Evolutionary conservation across 2,329 filamentous ascomycete genomes (phyloP).

Genomic region (Myriosclerotinia curreyana): DNA sequence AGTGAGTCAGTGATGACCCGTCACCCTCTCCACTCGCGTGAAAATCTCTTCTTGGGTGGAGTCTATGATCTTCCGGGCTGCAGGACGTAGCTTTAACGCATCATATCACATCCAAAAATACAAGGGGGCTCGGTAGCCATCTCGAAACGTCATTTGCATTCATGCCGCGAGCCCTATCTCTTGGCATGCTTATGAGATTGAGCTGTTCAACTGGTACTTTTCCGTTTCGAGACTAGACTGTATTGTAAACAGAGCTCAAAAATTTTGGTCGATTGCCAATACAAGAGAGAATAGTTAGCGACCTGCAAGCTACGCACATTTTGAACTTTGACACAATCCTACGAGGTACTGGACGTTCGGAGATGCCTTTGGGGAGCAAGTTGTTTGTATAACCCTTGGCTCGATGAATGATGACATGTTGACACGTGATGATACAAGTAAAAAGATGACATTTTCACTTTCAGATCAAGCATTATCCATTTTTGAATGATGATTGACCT

Average conservation of each 20-base stretch:
- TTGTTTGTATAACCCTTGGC: not conserved
- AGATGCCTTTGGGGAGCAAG: not conserved
- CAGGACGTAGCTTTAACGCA: not conserved
- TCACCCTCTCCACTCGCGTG: not conserved
- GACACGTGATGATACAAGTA: not conserved
- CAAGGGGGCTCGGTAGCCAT: not conserved
- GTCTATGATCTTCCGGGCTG: constrained; percentile 7
- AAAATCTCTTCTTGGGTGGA: not conserved
- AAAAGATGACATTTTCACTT: not conserved
- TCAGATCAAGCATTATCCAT: not conserved
- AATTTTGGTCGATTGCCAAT: not conserved
- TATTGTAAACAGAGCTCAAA: not conserved
- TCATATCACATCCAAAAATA: not conserved
- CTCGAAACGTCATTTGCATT: not conserved
- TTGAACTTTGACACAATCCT: no score
- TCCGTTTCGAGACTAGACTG: not conserved
- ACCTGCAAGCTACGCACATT: not conserved
- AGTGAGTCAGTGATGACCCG: not conserved
- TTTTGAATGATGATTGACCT: no score
- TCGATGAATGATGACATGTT: not conserved
- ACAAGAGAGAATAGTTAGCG: not conserved
- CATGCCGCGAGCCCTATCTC: not conserved
- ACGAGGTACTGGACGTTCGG: no score
- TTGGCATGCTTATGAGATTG: not conserved
- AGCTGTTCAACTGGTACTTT: not conserved